These are phyloP conservation scores for Melastoma malabathricum DNA, from an alignment of 345 rosid species.

Conservation along the genomic window DNA sequence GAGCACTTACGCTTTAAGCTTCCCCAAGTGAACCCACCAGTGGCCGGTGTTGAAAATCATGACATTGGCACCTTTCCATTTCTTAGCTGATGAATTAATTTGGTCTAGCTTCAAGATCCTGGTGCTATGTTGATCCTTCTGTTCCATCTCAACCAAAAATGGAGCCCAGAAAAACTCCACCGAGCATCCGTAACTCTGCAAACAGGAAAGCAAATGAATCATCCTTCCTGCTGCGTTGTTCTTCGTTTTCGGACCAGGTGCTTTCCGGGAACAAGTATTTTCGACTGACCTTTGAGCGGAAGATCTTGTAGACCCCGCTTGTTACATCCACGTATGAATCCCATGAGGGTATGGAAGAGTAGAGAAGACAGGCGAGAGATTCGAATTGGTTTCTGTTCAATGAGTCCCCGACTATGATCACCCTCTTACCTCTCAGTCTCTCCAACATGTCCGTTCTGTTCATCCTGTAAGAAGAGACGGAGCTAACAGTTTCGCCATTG, in stretches of 20 bases:
- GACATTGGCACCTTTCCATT: slow-evolving; percentile 31
- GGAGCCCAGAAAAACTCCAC: slow-evolving; percentile 43
- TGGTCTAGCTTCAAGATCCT: slow-evolving; percentile 27
- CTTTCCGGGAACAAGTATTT: not conserved
- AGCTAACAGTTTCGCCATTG: no score
- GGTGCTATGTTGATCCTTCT: slow-evolving; percentile 12
- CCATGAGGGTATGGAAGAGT: slow-evolving; percentile 24
- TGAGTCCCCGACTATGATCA: slow-evolving; percentile 42
- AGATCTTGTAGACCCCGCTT: slow-evolving; percentile 13
- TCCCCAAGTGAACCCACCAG: slow-evolving; percentile 31
- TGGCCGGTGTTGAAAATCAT: slow-evolving; percentile 49
- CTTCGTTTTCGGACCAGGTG: not conserved
- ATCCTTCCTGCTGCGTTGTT: not conserved
- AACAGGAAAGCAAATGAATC: no score
- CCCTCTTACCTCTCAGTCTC: slow-evolving; percentile 36
- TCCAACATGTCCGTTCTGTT: slow-evolving; percentile 32
- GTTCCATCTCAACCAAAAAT: slow-evolving; percentile 24
- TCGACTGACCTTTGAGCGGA: slow-evolving; percentile 22
- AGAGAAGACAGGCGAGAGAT: slow-evolving; percentile 43
- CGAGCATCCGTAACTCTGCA: slow-evolving; percentile 30
- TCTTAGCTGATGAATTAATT: slow-evolving; percentile 13
- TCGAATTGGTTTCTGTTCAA: slow-evolving; percentile 50
- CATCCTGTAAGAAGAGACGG: slow-evolving; percentile 19
- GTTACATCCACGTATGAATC: slow-evolving; percentile 10
- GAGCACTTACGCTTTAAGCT: slow-evolving; percentile 11